A percentile compares a stretch with the other conserved stretches of the same genome.
Evolutionary conservation across 2,329 filamentous ascomycete species (phyloP).

Genomic region (Triangularia setosa): DNA sequence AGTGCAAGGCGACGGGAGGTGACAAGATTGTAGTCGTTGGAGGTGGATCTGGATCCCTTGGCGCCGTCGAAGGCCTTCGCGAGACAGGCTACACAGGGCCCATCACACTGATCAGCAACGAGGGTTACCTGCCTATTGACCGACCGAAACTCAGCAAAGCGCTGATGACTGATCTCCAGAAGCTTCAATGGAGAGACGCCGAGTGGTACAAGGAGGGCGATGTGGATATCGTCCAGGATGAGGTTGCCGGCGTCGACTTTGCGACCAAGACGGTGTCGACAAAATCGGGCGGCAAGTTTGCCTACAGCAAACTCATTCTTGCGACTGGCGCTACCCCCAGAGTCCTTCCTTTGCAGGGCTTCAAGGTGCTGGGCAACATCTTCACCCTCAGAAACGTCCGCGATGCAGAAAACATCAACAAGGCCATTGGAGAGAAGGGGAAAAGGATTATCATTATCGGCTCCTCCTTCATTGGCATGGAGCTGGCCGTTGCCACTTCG

Average conservation of each 20-base stretch:
- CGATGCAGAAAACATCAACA: conserved; percentile 72
- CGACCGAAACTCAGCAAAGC: conserved; percentile 95
- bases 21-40: conserved; percentile 81
- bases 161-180: conserved; percentile 73
- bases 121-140: conserved; percentile 85
- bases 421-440: conserved; percentile 72
- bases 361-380: conserved; percentile 82
- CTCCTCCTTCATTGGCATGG: conserved; percentile 96
- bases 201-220: conserved; percentile 68
- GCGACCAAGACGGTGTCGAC: conserved; percentile 68
- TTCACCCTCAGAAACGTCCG: conserved; percentile 78
- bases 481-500: conserved; percentile 79
- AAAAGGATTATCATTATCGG: conserved; percentile 94
- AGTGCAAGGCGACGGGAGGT: conserved; percentile 54
- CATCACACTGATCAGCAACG: conserved; percentile 78
- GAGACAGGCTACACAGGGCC: conserved; percentile 74
- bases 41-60: conserved; percentile 79
- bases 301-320: conserved; percentile 85
- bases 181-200: conserved; percentile 71
- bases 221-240: conserved; percentile 55
- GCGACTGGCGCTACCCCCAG: conserved; percentile 80
- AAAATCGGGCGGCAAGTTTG: conserved; percentile 63
- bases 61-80: conserved; percentile 76
- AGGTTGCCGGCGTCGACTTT: conserved; percentile 76
- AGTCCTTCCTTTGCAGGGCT: conserved; percentile 73